Percentiles rank a stretch among this genome's conserved stretches.
phyloP scores from a whole-genome alignment of 306 rosid genomes.

The Rosa persica region DNA sequence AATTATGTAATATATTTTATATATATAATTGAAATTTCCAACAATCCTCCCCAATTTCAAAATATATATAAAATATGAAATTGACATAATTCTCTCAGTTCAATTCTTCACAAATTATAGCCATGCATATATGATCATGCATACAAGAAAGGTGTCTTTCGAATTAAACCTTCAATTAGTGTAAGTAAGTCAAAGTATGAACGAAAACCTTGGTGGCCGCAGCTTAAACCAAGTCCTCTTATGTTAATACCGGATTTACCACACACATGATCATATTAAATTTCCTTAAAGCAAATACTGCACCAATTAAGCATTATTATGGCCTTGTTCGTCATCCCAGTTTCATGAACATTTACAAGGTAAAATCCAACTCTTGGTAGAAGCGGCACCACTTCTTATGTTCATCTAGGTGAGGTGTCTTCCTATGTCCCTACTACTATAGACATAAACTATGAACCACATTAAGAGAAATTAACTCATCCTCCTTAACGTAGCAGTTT shows the following conservation, averaged over 20 bases:
- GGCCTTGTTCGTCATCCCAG: background rate
- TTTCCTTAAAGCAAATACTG: background rate
- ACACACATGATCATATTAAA: background rate
- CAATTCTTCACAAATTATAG: no score
- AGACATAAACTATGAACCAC: background rate
- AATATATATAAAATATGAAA: no score
- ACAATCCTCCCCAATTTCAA: no score
- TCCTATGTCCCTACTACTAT: background rate
- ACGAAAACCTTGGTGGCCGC: background rate
- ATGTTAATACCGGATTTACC: background rate
- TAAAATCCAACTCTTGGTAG: background rate
- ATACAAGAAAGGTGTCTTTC: constrained; percentile 1
- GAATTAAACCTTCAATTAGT: constrained; percentile 13
- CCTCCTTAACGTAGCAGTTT: background rate
- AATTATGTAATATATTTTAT: no score
- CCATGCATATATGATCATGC: background rate
- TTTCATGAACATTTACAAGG: background rate
- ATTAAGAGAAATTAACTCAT: background rate
- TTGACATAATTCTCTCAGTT: no score
- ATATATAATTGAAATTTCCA: no score
- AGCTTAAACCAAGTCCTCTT: no score
- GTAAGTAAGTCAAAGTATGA: background rate
- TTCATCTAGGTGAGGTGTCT: background rate
- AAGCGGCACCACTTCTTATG: constrained; percentile 3
- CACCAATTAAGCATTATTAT: background rate